Evolutionary conservation across 2,329 filamentous ascomycete genomes (phyloP).

Genomic region (Ceratocystis diversiconidia): DNA sequence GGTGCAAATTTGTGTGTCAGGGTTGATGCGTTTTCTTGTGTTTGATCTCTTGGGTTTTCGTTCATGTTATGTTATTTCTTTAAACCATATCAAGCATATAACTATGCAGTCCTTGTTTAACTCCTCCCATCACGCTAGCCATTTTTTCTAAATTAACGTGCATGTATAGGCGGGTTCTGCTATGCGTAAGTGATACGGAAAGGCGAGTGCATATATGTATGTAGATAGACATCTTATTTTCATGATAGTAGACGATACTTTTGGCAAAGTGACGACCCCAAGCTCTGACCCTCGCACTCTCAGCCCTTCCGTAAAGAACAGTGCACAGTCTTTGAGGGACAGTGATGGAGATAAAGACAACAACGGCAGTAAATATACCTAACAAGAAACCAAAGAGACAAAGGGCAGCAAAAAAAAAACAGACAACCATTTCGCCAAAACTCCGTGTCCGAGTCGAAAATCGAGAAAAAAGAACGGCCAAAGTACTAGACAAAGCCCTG

Average conservation of each 20-base stretch:
- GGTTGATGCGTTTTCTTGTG: neutral
- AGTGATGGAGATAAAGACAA: neutral
- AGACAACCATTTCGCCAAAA: conserved; percentile 8
- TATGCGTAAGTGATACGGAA: neutral
- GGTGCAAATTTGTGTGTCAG: neutral
- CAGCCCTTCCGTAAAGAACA: neutral
- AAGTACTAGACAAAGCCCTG: neutral
- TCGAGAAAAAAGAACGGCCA: conserved; percentile 1
- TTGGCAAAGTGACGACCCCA: neutral
- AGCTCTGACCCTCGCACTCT: neutral
- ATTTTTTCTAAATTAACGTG: neutral
- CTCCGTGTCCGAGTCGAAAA: conserved; percentile 10
- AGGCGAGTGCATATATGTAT: neutral
- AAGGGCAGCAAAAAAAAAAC: neutral
- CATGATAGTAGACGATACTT: neutral
- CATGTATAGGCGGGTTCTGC: too few species aligned
- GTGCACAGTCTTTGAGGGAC: neutral
- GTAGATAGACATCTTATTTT: neutral
- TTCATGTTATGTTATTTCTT: neutral
- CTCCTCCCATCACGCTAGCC: neutral
- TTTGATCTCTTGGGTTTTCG: neutral
- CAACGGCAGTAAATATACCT: neutral
- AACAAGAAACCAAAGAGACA: neutral
- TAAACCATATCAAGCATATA: neutral
- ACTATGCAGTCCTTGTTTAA: neutral